A percentile compares a stretch with the other conserved stretches of the same genome.
These are phyloP conservation scores for Arthrobotrys conoides DNA, from an alignment of 2,329 filamentous ascomycete genomes.

Conservation along the genomic window DNA sequence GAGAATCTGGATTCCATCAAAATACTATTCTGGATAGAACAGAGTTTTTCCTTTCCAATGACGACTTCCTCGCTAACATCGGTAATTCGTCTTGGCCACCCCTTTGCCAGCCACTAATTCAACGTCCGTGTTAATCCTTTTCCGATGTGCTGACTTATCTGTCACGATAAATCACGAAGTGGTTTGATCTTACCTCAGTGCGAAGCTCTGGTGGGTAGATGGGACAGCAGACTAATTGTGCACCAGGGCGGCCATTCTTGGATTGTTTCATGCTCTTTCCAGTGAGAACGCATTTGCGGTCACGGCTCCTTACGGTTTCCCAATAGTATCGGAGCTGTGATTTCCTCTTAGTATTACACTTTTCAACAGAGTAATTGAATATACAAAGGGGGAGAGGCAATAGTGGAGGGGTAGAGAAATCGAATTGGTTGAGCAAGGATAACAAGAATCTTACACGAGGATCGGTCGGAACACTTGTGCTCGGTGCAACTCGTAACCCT, in stretches of 20 bases:
- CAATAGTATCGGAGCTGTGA: constrained; percentile 25
- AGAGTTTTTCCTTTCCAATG: constrained; percentile 38
- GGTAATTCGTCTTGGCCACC: constrained; percentile 2
- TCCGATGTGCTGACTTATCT: neutral
- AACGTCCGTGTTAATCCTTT: neutral
- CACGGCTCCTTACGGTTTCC: constrained; percentile 9
- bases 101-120: constrained; percentile 26
- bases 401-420: neutral
- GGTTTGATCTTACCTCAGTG: constrained; percentile 11
- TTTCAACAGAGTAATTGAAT: neutral
- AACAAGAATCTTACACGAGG: constrained; percentile 7
- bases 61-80: constrained; percentile 16
- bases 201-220: constrained; percentile 38
- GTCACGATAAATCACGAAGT: neutral
- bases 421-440: neutral
- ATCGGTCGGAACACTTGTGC: neutral
- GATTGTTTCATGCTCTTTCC: constrained; percentile 10
- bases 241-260: neutral
- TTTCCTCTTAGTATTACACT: neutral
- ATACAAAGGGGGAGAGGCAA: neutral
- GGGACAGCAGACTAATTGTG: constrained; percentile 8
- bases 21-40: constrained; percentile 42
- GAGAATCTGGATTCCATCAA: constrained; percentile 16
- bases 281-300: constrained; percentile 38
- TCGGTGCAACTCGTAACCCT: constrained; percentile 12